Conservation (phyloP, 805 yeast species). For the Wickerhamiella hasegawae region DNA sequence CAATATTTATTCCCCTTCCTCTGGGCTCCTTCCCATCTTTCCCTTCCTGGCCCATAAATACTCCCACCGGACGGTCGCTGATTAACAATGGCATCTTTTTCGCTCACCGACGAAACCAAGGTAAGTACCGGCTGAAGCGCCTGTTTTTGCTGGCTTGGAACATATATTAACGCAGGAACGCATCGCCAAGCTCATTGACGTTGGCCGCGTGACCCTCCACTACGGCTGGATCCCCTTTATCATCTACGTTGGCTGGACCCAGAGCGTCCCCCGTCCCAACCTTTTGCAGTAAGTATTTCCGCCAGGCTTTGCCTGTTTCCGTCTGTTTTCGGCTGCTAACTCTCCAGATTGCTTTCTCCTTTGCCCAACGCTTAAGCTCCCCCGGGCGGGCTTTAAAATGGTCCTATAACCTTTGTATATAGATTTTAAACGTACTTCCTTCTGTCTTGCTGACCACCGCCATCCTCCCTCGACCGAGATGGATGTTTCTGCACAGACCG, state of each 20-base stretch:
- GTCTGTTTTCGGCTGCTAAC: background rate
- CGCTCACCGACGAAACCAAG: slow-evolving; percentile 27
- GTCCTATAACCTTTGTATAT: too few species aligned
- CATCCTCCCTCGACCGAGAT: background rate
- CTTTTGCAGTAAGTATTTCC: slow-evolving; percentile 33
- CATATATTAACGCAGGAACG: slow-evolving; percentile 45
- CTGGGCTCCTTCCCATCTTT: too few species aligned
- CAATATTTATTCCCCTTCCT: too few species aligned
- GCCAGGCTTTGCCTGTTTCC: background rate
- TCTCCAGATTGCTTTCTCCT: slow-evolving; percentile 43
- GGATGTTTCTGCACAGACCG: background rate
- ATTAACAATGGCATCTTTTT: slow-evolving; percentile 14
- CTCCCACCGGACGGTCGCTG: background rate
- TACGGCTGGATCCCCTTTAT: slow-evolving; percentile 96
- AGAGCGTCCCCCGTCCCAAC: slow-evolving; percentile 71
- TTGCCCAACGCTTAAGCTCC: slow-evolving; percentile 50
- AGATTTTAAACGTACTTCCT: too few species aligned
- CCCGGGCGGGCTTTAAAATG: background rate
- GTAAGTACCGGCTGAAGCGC: slow-evolving; percentile 13
- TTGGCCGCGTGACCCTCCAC: slow-evolving; percentile 77
- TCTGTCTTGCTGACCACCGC: background rate
- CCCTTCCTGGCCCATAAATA: too few species aligned
- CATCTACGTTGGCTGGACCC: slow-evolving; percentile 75
- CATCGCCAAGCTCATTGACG: slow-evolving; percentile 62
- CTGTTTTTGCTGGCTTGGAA: background rate